Evolutionary conservation across 2,329 filamentous ascomycete genomes (phyloP), one percentile per base, ranked within the genome.

Genomic region (Daldinia eschscholtzii): DNA sequence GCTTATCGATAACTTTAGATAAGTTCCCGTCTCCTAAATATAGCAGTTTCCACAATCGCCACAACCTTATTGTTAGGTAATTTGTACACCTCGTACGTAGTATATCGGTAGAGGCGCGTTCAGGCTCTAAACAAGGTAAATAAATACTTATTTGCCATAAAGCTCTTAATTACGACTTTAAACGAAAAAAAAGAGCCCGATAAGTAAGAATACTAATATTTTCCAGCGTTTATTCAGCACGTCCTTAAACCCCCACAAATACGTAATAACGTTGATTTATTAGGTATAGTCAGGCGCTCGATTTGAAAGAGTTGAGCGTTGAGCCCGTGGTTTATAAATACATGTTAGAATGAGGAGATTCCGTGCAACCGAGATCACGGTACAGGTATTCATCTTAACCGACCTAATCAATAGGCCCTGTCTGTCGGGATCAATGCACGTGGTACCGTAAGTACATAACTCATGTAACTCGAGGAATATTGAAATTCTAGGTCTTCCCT

Each of bases 21-120:
- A 52, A 52, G 46, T 33, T 30, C 15, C 46, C 46, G 46, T 12
- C 18, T 33, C 26, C n/a, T 52, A 52, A 52, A 52, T 52, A 33
- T 52, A 30, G 26, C 4, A 30, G 13, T 15, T 13, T 48, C 20
- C 15, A 3, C 5, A 2, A 48, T 28, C 12, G 23, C 12, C 20
- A 28, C 20, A 48, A 48, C 44, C 23, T 15, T 48, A 33, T 33
- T 33, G 20, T 23, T 23, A 23, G 20, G 20, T 23, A 33, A 33
- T 33, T 35, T 10, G 7, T 35, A 35, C 33, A 3, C 10, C 33
- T 35, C 10, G 10, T 9, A 35, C 6, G 5, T 10, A 35, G 10
- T 10, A 5, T 12, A 12, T 15, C 10, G 13, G 4, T 15, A 13
- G 35, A 39, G 35, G 35, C 35, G 5, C 35, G 13, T 39, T 39